phyloP scores from a whole-genome alignment of 805 yeast genomes.

The Schizosaccharomyces osmophilus region DNA sequence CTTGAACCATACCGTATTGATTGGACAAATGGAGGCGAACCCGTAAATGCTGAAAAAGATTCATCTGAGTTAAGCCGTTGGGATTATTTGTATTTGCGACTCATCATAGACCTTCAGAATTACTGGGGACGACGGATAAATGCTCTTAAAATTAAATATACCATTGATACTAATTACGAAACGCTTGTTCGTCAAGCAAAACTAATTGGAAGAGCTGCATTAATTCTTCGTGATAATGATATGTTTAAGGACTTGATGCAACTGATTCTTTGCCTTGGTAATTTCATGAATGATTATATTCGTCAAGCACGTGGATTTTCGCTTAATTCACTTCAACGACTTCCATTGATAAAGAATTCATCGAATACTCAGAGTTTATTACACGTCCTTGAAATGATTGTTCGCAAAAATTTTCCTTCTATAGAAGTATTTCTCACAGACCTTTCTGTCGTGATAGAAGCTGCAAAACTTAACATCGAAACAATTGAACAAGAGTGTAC shows the following conservation, averaged over 20 bases:
- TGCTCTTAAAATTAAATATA: conserved; percentile 44
- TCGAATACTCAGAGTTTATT: conserved; percentile 67
- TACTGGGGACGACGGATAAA: conserved; percentile 87
- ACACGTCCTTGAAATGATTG: conserved; percentile 73
- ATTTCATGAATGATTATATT: conserved; percentile 81
- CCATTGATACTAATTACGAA: conserved; percentile 54
- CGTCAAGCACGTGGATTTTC: conserved; percentile 88
- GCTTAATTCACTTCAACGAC: conserved; percentile 65
- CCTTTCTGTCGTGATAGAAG: conserved; percentile 35
- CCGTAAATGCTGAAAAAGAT: conserved; percentile 34
- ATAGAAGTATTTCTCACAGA: conserved; percentile 41
- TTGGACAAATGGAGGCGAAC: conserved; percentile 25
- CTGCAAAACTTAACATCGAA: conserved; percentile 42
- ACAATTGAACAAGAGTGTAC: conserved; percentile 52
- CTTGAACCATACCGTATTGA: conserved; percentile 46
- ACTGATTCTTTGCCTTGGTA: conserved; percentile 74
- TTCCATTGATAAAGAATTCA: conserved; percentile 76
- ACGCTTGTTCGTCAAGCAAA: conserved; percentile 46
- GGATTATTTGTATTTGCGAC: conserved; percentile 60
- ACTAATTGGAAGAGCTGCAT: conserved; percentile 48
- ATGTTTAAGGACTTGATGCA: conserved; percentile 52
- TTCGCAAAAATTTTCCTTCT: conserved; percentile 68
- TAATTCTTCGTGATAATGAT: conserved; percentile 37
- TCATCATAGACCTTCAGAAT: conserved; percentile 57
- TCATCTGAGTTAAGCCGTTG: conserved; percentile 61